Base-by-base conservation (phyloP, 192 early-diverging fungal genomes). In the Backusella sp. region DNA sequence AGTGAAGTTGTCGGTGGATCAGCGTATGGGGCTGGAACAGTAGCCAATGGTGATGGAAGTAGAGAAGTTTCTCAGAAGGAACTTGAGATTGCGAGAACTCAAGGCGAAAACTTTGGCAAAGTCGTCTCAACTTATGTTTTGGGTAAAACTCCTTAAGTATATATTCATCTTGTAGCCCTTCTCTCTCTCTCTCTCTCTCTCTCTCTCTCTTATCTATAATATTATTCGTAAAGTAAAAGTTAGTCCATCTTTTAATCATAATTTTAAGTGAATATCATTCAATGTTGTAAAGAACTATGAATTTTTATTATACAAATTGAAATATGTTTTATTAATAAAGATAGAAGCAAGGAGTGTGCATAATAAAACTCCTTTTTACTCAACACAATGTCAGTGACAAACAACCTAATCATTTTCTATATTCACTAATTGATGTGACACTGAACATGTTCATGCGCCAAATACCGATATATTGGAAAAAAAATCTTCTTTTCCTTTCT, bases 71-170 rank as follows among this genome's bases (percentile, higher is more conserved):
- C 80, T 35, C 82, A 90, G 77, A 88, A 88, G 77, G 92, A 92
- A 72, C 81, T 92, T 15, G 92, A 85, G 12, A 83, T 90, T 71
- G 89, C 88, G 2, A 78, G 78, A 69, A 26, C 72, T 62, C 91
- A 92, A 85, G 91, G 91, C 49, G 85, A 89, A 76, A 67, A 76
- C 34, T 92, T 92, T 78, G 90, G 83, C 30, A 77, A 88, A 49
- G 76, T 89, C 19, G 84, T 87, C 5, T 66, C 41, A 12, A 71
- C 73, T 30, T 83, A 73, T 68, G 70, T 68, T 19, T 66, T 68
- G 21, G 80, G 79, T 41, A 77, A 72, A 23, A 41, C 35, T 4
- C 56, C 56, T 62, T 62, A 62, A 49, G 46, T 4, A 6, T n/a
- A n/a, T 6, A 49, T 49, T 19, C 32, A 32, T 32, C 32, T 32